phyloP scores from a whole-genome alignment of 768 basidiomycete species.

The Mycena haematopus region DNA sequence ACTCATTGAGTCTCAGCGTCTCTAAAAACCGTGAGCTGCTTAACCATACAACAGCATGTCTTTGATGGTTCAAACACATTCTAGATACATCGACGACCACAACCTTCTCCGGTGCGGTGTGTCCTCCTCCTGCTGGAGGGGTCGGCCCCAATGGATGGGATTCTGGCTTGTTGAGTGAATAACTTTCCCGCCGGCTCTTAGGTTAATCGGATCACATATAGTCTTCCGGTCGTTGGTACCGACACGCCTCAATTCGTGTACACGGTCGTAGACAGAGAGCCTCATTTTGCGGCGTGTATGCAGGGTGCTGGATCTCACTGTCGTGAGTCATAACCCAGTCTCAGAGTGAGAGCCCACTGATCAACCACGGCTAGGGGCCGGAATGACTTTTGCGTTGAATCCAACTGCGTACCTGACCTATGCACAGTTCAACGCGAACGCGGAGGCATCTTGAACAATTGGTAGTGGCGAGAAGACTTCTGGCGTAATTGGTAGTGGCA shows the following conservation, averaged over 20 bases:
- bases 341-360: background rate
- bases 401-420: constrained; percentile 23
- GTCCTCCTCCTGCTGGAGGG: constrained; percentile 32
- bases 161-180: constrained; percentile 31
- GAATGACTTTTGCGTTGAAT: constrained; percentile 30
- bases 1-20: background rate
- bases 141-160: constrained; percentile 29
- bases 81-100: constrained; percentile 31
- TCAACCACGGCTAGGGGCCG: background rate
- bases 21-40: constrained; percentile 26
- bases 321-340: constrained; percentile 4
- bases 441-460: constrained; percentile 4
- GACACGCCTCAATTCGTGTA: constrained; percentile 17
- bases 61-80: background rate
- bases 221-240: constrained; percentile 16
- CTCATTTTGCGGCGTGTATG: constrained; percentile 29
- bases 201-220: background rate
- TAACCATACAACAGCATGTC: background rate
- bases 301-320: constrained; percentile 29
- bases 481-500: no score
- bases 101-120: constrained; percentile 27
- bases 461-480: no score
- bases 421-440: constrained; percentile 26
- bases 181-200: background rate
- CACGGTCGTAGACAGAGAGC: constrained; percentile 22